Conservation (phyloP, 2,329 filamentous ascomycete species). For the Ophiostoma ips region DNA sequence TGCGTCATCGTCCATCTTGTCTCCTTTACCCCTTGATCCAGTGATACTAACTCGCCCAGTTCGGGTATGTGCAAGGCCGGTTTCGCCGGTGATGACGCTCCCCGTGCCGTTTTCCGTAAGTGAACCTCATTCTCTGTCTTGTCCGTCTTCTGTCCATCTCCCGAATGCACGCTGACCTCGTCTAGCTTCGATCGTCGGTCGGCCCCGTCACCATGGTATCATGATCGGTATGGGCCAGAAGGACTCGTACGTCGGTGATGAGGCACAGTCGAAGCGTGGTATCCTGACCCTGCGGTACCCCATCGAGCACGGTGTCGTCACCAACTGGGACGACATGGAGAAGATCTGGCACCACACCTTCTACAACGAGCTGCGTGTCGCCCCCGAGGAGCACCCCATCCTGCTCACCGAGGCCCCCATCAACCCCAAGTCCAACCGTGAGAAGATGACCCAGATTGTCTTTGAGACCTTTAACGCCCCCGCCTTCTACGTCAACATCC, state of each 20-base stretch:
- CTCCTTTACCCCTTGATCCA: neutral
- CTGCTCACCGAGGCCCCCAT: slow-evolving; percentile 98
- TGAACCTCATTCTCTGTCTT: slow-evolving; percentile 23
- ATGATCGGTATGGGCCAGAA: slow-evolving; percentile 99
- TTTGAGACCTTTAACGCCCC: slow-evolving; percentile 99
- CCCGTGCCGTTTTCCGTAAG: slow-evolving; percentile 99
- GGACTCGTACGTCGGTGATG: slow-evolving; percentile 99
- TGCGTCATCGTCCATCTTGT: neutral
- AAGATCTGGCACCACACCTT: slow-evolving; percentile 99
- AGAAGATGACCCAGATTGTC: slow-evolving; percentile 99
- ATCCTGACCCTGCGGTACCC: slow-evolving; percentile 98
- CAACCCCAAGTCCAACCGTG: slow-evolving; percentile 99
- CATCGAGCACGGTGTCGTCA: slow-evolving; percentile 99
- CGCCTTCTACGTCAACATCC: slow-evolving; percentile 99
- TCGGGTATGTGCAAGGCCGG: slow-evolving; percentile 99
- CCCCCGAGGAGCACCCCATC: slow-evolving; percentile 98
- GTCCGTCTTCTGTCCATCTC: neutral
- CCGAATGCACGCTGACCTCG: neutral
- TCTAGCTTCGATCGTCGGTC: slow-evolving; percentile 94
- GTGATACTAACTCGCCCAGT: slow-evolving; percentile 45
- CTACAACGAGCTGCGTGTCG: slow-evolving; percentile 99
- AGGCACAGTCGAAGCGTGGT: slow-evolving; percentile 99
- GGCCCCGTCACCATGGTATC: slow-evolving; percentile 99
- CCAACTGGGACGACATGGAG: slow-evolving; percentile 99
- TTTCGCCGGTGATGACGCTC: slow-evolving; percentile 99